Percentiles rank a stretch among this genome's conserved stretches.
Evolutionary conservation across 495 filamentous ascomycete species (phyloP).

Genomic region (Podospora pseudoanserina): DNA sequence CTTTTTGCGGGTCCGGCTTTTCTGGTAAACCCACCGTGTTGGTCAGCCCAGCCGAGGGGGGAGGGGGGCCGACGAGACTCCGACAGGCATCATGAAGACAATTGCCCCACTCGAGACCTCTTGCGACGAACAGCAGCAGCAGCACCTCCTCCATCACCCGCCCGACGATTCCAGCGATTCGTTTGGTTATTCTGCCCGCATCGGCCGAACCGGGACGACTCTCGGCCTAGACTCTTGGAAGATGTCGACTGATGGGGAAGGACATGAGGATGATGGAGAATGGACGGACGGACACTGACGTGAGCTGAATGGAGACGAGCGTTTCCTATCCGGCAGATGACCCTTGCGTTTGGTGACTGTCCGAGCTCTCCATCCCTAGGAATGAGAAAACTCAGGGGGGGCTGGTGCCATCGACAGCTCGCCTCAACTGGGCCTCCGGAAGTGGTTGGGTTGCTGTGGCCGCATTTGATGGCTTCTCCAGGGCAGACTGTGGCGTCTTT

Average conservation of each 20-base stretch:
- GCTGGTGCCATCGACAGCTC: background rate
- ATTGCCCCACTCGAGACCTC: background rate
- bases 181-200: background rate
- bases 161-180: background rate
- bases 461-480: background rate
- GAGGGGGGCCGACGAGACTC: background rate
- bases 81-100: background rate
- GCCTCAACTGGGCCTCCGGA: background rate
- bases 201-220: background rate
- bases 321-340: background rate
- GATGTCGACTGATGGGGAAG: background rate
- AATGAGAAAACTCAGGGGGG: background rate
- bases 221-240: background rate
- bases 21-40: conserved; percentile 10
- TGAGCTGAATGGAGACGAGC: background rate
- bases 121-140: background rate
- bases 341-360: background rate
- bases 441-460: conserved; percentile 1
- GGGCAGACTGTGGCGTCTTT: background rate
- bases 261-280: background rate
- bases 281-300: background rate
- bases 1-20: conserved; percentile 2
- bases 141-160: background rate
- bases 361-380: background rate
- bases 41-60: conserved; percentile 7